Percentiles rank a stretch among this genome's conserved stretches.
phyloP scores from a whole-genome alignment of 1,284 basidiomycete species.

The Ceratobasidium papillatum region DNA sequence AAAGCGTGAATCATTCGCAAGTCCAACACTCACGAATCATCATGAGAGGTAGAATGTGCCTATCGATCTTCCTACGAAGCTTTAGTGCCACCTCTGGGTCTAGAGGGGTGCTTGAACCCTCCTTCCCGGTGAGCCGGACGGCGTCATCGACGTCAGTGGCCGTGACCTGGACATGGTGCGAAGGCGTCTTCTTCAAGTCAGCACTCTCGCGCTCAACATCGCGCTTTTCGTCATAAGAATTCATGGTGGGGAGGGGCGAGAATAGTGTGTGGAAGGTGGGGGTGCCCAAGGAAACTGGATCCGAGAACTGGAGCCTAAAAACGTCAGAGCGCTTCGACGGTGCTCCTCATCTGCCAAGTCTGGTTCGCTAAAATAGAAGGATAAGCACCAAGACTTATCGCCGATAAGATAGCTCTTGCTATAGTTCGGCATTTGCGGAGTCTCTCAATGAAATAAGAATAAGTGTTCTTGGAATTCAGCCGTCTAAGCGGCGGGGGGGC shows the following conservation, averaged over 20 bases:
- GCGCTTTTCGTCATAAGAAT: conserved; percentile 31
- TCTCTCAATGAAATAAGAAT: conserved; percentile 1
- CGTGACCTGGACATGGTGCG: conserved; percentile 35
- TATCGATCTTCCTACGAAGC: conserved; percentile 48
- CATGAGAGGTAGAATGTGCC: conserved; percentile 48
- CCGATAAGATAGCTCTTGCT: conserved; percentile 25
- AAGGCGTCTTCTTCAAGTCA: conserved; percentile 35
- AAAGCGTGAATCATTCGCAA: not conserved
- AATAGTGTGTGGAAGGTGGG: conserved; percentile 8
- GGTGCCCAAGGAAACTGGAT: conserved; percentile 14
- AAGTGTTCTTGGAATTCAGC: not conserved
- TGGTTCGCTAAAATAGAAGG: conserved; percentile 38
- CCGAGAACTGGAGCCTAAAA: conserved; percentile 6
- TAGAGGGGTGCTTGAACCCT: conserved; percentile 26
- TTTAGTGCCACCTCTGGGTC: conserved; percentile 44
- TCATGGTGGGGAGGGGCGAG: not conserved
- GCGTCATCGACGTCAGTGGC: conserved; percentile 34
- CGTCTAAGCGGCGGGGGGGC: conserved; percentile 20
- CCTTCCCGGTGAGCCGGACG: conserved; percentile 6
- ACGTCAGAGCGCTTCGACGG: not conserved
- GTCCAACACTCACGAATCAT: conserved; percentile 46
- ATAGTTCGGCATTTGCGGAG: not conserved
- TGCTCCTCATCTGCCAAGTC: conserved; percentile 24
- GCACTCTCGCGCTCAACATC: conserved; percentile 36
- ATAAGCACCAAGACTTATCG: conserved; percentile 17